These are phyloP conservation scores for Beta lomatogona DNA, from an alignment of 179 eudicot species.

Conservation along the genomic window DNA sequence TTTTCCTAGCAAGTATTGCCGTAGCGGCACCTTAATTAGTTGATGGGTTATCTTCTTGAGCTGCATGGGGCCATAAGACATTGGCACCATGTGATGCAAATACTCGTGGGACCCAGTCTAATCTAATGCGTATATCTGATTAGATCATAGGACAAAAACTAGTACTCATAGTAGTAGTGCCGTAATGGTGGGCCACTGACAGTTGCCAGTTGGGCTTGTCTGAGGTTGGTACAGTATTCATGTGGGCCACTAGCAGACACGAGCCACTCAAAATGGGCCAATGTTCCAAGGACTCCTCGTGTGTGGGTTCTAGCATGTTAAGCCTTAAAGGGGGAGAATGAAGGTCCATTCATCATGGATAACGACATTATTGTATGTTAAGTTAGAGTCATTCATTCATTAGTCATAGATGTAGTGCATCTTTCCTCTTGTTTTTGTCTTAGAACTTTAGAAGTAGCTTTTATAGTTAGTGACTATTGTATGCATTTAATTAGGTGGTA, in stretches of 20 bases:
- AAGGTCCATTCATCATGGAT: neutral
- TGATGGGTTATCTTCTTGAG: neutral
- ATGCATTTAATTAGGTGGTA: too few relatives aligned
- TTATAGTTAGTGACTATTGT: too few relatives aligned
- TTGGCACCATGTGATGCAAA: constrained; percentile 5
- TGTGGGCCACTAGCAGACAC: neutral
- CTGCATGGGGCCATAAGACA: neutral
- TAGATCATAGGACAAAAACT: neutral
- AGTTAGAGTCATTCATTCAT: too few relatives aligned
- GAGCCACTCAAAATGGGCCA: neutral
- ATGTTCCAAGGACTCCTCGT: neutral
- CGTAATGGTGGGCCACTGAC: constrained; percentile 9
- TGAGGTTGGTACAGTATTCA: neutral
- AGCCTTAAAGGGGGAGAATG: neutral
- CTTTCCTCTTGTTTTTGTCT: too few relatives aligned
- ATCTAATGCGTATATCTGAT: neutral
- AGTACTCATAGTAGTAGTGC: neutral
- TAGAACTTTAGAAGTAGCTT: too few relatives aligned
- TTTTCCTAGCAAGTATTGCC: neutral
- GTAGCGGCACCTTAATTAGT: neutral
- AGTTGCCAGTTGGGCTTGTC: constrained; percentile 12
- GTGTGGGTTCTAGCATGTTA: neutral
- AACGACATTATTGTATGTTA: too few relatives aligned
- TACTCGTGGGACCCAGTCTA: neutral
- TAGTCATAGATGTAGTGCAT: too few relatives aligned